A percentile compares a stretch with the other conserved stretches of the same genome.
Evolutionary conservation across 83 land plant genomes (phyloP).

Genomic region (Thuja plicata): DNA sequence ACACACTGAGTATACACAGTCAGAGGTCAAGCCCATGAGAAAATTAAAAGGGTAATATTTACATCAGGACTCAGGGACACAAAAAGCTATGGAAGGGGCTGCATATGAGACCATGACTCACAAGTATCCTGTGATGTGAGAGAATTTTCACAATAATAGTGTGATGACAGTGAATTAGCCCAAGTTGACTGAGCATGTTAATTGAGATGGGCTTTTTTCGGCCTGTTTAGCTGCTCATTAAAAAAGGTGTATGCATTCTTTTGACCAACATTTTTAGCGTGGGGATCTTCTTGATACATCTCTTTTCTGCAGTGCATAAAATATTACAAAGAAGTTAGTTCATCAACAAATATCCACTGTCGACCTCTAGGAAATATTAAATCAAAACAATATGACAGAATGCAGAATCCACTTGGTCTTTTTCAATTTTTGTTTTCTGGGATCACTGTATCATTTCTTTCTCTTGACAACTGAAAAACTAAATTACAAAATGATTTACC

Average conservation of each 20-base stretch:
- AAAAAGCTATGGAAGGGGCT: not conserved
- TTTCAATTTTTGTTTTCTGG: too few species aligned
- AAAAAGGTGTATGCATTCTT: not conserved
- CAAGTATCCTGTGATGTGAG: not conserved
- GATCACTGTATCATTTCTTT: too few species aligned
- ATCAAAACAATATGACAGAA: too few species aligned
- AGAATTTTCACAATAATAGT: not conserved
- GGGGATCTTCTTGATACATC: not conserved
- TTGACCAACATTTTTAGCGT: not conserved
- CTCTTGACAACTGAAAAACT: too few species aligned
- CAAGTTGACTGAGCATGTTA: not conserved
- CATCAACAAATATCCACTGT: too few species aligned
- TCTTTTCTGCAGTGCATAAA: not conserved
- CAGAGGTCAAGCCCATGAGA: not conserved
- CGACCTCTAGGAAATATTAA: too few species aligned
- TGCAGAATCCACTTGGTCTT: too few species aligned
- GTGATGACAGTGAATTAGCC: not conserved
- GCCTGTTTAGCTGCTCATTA: not conserved
- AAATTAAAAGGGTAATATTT: not conserved
- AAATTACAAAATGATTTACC: too few species aligned
- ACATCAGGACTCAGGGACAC: not conserved
- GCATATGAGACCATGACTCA: not conserved
- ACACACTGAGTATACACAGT: not conserved
- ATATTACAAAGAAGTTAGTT: not conserved
- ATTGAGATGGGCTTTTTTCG: not conserved